These are phyloP conservation scores for Corynespora cassiicola DNA, from an alignment of 2,329 filamentous ascomycete genomes.

Conservation along the genomic window DNA sequence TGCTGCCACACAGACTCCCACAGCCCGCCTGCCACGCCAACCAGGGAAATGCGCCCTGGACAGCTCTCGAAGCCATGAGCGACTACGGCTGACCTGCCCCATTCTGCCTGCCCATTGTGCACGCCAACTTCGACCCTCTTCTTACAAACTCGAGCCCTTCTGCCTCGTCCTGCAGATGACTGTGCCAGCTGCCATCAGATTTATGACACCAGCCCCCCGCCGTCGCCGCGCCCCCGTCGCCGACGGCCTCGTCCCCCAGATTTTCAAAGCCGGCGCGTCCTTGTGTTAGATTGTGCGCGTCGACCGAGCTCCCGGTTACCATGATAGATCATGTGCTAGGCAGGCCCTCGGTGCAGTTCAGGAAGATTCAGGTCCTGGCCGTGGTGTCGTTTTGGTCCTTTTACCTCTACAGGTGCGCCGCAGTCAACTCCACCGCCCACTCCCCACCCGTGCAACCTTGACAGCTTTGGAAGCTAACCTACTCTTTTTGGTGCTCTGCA, in stretches of 20 bases:
- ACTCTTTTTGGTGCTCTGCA: conserved; percentile 49
- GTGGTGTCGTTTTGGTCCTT: conserved; percentile 91
- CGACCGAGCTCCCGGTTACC: too few relatives aligned
- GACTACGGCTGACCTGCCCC: conserved; percentile 19
- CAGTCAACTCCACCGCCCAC: conserved; percentile 1
- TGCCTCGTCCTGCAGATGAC: too few relatives aligned
- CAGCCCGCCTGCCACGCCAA: neutral
- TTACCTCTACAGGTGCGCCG: conserved; percentile 76
- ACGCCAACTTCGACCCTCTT: neutral
- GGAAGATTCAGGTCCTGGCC: conserved; percentile 89
- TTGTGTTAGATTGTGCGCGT: too few relatives aligned
- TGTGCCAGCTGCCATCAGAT: too few relatives aligned
- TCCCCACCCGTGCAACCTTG: too few relatives aligned
- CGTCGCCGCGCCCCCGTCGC: too few relatives aligned
- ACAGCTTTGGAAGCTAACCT: too few relatives aligned
- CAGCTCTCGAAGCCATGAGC: conserved; percentile 10
- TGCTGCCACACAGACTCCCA: conserved; percentile 9
- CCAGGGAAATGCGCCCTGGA: neutral
- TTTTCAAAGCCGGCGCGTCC: too few relatives aligned
- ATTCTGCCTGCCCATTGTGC: neutral
- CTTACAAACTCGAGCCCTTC: too few relatives aligned
- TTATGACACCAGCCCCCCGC: too few relatives aligned
- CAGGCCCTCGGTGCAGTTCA: conserved; percentile 86
- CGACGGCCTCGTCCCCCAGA: too few relatives aligned
- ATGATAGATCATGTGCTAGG: conserved; percentile 84